Base-by-base conservation (phyloP, 2,329 filamentous ascomycete species). In the Colletotrichum scovillei region DNA sequence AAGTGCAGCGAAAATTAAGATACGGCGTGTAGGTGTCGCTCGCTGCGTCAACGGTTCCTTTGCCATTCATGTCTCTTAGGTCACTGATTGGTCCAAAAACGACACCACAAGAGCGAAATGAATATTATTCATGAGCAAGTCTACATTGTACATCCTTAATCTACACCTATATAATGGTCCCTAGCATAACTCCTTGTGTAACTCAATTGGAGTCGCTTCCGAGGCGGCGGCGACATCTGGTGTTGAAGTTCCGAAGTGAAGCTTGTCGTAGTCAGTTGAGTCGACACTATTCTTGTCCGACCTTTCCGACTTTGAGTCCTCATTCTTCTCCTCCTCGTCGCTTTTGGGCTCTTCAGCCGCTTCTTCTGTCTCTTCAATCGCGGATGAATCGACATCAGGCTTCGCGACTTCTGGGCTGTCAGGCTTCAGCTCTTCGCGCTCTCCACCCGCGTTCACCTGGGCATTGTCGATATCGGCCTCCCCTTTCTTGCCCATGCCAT, bases 401-500 rank as follows among this genome's bases (percentile, higher is more conserved):
- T 67, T 49, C 5, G 64, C 42, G 2, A 5, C 72, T 11, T 77
- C 77, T 72, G 79, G 79, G 28, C 77, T 79, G 22, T 79, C 75
- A 62, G 78, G 76, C 71, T 78, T 59, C 0, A 60, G 30, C 26
- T 65, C 64, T 58, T 75, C 81, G 57, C 85, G 83, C 70, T 83
- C 82, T 12, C 88, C 88, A 2, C 85, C 87, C 0, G 88, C 88
- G 66, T 90, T 90, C 70, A 84, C 84, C 78, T 90, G 88, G 6
- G 87, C 89, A 64, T 90, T 88, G 76, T 90, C 88, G 16, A 90
- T 83, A 67, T 90, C 88, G 3, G 84, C 85, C 8, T 86, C 84
- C 11, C 88, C 88, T 79, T 89, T 88, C 76, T 86, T 85, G 56
- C 88, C 88, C 87, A 90, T 90, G 69, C 88, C 88, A 49, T 84